Evolutionary conservation across 2,329 filamentous ascomycete species (phyloP).

Genomic region (Nakataea oryzae): DNA sequence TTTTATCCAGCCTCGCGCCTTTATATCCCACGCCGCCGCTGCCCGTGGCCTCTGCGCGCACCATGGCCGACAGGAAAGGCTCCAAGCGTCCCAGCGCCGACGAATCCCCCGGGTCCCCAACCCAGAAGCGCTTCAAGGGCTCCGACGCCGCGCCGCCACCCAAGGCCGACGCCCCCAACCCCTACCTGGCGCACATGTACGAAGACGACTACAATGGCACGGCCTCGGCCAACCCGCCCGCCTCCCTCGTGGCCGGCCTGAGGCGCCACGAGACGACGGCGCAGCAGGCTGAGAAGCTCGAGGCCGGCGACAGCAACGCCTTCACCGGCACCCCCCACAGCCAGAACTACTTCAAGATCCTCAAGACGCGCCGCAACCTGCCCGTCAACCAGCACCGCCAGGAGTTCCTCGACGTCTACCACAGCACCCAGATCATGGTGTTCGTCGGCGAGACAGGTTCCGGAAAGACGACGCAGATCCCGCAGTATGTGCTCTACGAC

Average conservation of each 20-base stretch:
- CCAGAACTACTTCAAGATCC: slow-evolving; percentile 78
- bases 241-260: slow-evolving; percentile 52
- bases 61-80: slow-evolving; percentile 24
- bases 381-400: slow-evolving; percentile 90
- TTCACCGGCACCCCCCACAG: slow-evolving; percentile 75
- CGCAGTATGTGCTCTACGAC: slow-evolving; percentile 95
- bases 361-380: slow-evolving; percentile 72
- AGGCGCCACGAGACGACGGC: slow-evolving; percentile 74
- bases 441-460: slow-evolving; percentile 99
- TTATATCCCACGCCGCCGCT: not conserved
- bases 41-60: not conserved
- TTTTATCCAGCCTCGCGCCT: not conserved
- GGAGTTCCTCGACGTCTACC: slow-evolving; percentile 90
- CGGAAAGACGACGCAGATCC: slow-evolving; percentile 98
- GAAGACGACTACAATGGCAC: slow-evolving; percentile 33
- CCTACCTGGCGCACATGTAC: slow-evolving; percentile 87
- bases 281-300: slow-evolving; percentile 58
- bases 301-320: slow-evolving; percentile 74
- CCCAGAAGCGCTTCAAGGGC: slow-evolving; percentile 19
- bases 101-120: slow-evolving; percentile 23
- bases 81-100: slow-evolving; percentile 35
- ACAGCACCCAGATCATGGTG: slow-evolving; percentile 89
- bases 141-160: not conserved
- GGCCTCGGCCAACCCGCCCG: slow-evolving; percentile 19
- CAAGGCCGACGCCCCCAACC: slow-evolving; percentile 45